These are phyloP conservation scores for Pinus albicaulis DNA, from an alignment of 75 land plant genomes.

Conservation along the genomic window DNA sequence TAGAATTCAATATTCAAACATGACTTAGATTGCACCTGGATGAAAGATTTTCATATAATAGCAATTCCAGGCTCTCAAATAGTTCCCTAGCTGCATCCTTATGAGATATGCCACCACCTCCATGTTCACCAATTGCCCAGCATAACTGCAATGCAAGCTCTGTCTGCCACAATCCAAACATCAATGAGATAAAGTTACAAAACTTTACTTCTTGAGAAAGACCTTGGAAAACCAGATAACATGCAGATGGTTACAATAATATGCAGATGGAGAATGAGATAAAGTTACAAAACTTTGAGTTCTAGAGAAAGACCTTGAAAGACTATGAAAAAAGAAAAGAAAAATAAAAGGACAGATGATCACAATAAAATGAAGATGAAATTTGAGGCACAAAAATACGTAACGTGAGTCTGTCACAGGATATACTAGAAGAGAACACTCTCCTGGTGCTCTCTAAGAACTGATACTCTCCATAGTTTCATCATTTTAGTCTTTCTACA, in stretches of 20 bases:
- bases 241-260: background rate
- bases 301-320: too few relatives aligned
- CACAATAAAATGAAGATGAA: background rate
- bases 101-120: constrained; percentile 80
- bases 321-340: too few relatives aligned
- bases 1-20: background rate
- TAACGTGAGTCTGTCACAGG: background rate
- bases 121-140: constrained; percentile 98
- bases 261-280: background rate
- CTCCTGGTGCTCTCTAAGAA: background rate
- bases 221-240: background rate
- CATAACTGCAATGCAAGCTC: constrained; percentile 94
- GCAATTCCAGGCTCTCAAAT: constrained; percentile 90
- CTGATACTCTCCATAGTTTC: background rate
- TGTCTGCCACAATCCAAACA: constrained; percentile 34
- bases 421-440: background rate
- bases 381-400: background rate
- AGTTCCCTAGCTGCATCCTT: constrained; percentile 92
- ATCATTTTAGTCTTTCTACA: background rate
- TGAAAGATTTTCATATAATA: constrained; percentile 92
- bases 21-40: constrained; percentile 52
- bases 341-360: background rate
- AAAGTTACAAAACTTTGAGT: too few relatives aligned
- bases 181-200: background rate
- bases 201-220: background rate